Percentiles rank a stretch among this genome's conserved stretches.
phyloP scores from a whole-genome alignment of 495 filamentous ascomycete genomes.

The Parathielavia appendiculata region DNA sequence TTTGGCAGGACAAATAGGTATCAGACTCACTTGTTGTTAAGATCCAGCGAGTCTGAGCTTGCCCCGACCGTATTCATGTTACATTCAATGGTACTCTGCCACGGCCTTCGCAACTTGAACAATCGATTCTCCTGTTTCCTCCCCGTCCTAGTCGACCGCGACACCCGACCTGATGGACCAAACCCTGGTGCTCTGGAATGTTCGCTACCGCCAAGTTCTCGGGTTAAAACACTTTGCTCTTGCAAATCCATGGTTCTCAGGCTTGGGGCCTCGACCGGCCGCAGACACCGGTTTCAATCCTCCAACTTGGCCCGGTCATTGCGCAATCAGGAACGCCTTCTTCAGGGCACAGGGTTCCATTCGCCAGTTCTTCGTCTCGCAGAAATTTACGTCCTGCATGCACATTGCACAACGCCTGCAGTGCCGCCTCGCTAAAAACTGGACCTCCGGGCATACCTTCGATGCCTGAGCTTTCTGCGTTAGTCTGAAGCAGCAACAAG shows the following conservation, averaged over 20 bases:
- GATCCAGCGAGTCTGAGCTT: too few relatives aligned
- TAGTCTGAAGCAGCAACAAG: too few relatives aligned
- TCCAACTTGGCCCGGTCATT: neutral
- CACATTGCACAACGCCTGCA: too few relatives aligned
- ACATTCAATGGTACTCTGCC: too few relatives aligned
- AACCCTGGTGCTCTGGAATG: neutral
- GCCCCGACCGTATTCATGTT: too few relatives aligned
- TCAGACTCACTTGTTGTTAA: too few relatives aligned
- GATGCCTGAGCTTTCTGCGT: too few relatives aligned
- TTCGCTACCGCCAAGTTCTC: neutral
- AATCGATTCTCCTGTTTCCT: neutral
- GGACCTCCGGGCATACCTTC: too few relatives aligned
- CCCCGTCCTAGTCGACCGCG: neutral
- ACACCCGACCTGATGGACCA: neutral
- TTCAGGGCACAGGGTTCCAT: neutral
- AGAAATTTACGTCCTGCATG: too few relatives aligned
- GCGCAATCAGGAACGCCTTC: constrained; percentile 1
- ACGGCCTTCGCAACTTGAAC: too few relatives aligned
- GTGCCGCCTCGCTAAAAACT: too few relatives aligned
- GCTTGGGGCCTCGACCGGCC: neutral
- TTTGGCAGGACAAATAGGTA: too few relatives aligned
- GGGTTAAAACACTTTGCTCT: neutral
- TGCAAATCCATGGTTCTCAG: neutral
- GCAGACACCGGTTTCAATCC: neutral
- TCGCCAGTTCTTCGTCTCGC: neutral